Conservation (phyloP, 208 protist species). For the Leishmania mexicana region DNA sequence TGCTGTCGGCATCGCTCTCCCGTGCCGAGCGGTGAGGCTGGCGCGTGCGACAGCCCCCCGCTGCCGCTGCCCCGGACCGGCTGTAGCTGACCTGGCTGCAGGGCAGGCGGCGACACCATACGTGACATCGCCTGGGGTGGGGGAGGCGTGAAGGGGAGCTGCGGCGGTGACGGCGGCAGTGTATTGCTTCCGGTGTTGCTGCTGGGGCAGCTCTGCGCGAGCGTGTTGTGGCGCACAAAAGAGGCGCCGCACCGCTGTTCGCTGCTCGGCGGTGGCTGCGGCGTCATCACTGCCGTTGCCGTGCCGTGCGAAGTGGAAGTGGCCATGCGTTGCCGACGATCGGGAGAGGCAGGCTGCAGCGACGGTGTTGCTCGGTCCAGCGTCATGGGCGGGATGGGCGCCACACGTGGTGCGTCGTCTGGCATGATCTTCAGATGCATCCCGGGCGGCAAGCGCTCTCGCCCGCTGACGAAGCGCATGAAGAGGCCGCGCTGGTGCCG, state of each 20-base stretch:
- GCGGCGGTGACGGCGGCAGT: conserved; percentile 22
- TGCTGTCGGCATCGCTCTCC: background rate
- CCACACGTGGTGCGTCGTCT: conserved; percentile 30
- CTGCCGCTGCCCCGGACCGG: background rate
- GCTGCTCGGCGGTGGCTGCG: conserved; percentile 27
- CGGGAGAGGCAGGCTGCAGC: background rate
- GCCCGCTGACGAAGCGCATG: conserved; percentile 93
- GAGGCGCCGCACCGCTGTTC: background rate
- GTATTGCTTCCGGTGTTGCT: background rate
- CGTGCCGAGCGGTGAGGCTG: background rate
- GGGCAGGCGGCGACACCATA: conserved; percentile 21
- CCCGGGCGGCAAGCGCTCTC: conserved; percentile 78
- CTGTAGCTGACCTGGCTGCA: conserved; percentile 32
- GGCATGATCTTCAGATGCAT: conserved; percentile 86
- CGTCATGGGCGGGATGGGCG: conserved; percentile 19
- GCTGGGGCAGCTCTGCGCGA: conserved; percentile 14
- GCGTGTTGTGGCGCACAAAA: conserved; percentile 23
- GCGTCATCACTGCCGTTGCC: conserved; percentile 11
- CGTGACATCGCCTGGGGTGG: conserved; percentile 12
- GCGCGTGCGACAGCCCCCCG: background rate
- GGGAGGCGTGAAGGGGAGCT: conserved; percentile 30
- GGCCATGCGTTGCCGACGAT: background rate
- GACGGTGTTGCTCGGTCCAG: background rate
- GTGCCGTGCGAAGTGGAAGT: background rate
- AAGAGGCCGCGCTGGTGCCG: conserved; percentile 83